Evolutionary conservation across 345 rosid species (phyloP).

Genomic region (Salix caprea): DNA sequence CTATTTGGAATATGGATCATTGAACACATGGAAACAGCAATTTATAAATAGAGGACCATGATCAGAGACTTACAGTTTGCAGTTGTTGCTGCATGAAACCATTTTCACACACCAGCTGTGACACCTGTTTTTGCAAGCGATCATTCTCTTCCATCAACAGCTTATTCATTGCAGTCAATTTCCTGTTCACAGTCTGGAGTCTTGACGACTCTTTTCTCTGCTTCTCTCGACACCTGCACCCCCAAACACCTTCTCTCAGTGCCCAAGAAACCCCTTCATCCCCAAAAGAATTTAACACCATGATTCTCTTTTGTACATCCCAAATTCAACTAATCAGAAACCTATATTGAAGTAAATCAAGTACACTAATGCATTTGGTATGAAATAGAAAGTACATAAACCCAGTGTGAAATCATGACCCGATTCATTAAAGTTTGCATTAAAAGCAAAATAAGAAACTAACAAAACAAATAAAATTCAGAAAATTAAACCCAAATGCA

Average conservation of each 20-base stretch:
- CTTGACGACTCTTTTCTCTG: constrained; percentile 94
- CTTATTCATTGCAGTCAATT: constrained; percentile 94
- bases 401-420: background rate
- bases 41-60: background rate
- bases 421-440: background rate
- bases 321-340: background rate
- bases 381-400: background rate
- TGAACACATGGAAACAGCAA: background rate
- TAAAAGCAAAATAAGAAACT: background rate
- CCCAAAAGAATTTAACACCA: background rate
- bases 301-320: background rate
- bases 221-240: constrained; percentile 93
- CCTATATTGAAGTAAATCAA: background rate
- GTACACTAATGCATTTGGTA: background rate
- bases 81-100: constrained; percentile 85
- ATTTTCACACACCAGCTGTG: constrained; percentile 92
- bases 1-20: background rate
- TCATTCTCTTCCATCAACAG: constrained; percentile 99
- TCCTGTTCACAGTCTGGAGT: constrained; percentile 91
- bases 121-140: constrained; percentile 95
- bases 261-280: background rate
- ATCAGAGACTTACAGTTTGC: constrained; percentile 51
- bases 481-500: background rate
- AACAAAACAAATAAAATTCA: background rate
- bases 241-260: constrained; percentile 20